Conservation (phyloP, 1,284 basidiomycete species). For the Trametes polyzona region DNA sequence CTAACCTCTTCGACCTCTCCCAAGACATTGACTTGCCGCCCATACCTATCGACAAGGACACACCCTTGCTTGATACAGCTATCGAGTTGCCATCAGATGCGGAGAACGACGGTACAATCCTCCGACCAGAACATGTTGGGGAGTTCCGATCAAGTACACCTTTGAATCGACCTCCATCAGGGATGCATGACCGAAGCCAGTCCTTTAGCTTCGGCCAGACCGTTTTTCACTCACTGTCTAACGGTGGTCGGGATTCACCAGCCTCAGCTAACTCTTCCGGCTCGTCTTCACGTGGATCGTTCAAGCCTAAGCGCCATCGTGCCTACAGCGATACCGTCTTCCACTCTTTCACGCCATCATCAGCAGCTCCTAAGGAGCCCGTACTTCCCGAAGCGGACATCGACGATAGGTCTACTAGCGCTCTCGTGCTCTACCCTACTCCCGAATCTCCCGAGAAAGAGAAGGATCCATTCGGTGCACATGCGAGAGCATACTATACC, state of each 20-base stretch:
- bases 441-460: constrained; percentile 39
- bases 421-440: constrained; percentile 50
- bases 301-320: constrained; percentile 49
- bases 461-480: constrained; percentile 72
- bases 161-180: constrained; percentile 27
- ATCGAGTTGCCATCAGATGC: constrained; percentile 43
- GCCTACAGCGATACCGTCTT: constrained; percentile 66
- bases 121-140: constrained; percentile 7
- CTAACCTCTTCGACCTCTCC: constrained; percentile 59
- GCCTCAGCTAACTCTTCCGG: constrained; percentile 25
- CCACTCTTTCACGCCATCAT: constrained; percentile 46
- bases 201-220: constrained; percentile 68
- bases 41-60: constrained; percentile 47
- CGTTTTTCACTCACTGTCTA: constrained; percentile 47
- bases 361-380: constrained; percentile 18
- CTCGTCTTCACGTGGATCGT: constrained; percentile 34
- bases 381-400: constrained; percentile 58
- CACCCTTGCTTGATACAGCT: constrained; percentile 47
- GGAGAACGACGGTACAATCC: constrained; percentile 25
- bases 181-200: constrained; percentile 48
- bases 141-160: constrained; percentile 16
- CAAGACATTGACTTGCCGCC: constrained; percentile 51
- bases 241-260: constrained; percentile 19
- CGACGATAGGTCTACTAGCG: constrained; percentile 54
- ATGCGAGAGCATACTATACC: constrained; percentile 77